phyloP scores from a whole-genome alignment of 192 early-diverging fungal species.

The Backusella macrospora region DNA sequence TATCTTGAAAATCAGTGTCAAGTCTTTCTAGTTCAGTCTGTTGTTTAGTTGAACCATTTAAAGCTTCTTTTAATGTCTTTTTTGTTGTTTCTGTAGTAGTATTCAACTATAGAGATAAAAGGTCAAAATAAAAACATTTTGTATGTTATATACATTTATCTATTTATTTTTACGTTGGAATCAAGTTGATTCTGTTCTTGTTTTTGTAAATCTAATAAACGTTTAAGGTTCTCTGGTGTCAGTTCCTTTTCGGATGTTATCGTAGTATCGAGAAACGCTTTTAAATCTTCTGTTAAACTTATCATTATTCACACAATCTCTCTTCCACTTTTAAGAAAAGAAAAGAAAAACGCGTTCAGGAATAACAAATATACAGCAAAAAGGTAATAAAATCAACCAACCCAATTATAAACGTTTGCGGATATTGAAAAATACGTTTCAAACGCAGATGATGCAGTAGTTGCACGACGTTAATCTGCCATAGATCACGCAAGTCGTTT shows the following conservation, averaged over 20 bases:
- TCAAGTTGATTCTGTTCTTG: conserved; percentile 16
- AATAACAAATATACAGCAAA: too few species aligned
- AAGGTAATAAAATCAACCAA: too few species aligned
- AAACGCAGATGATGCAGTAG: too few species aligned
- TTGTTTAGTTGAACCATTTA: neutral
- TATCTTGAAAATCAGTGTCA: neutral
- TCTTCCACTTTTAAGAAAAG: too few species aligned
- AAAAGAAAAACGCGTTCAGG: too few species aligned
- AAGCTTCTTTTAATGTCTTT: neutral
- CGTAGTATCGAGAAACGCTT: neutral
- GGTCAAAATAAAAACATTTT: neutral
- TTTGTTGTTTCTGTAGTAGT: neutral
- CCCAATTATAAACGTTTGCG: too few species aligned
- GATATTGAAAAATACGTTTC: too few species aligned
- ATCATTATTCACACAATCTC: neutral
- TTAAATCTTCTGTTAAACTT: conserved; percentile 1
- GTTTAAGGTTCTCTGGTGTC: neutral
- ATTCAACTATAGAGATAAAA: neutral
- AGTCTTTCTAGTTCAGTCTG: neutral
- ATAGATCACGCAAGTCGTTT: too few species aligned
- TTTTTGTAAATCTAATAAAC: neutral
- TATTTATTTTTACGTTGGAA: conserved; percentile 10
- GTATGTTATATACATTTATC: neutral
- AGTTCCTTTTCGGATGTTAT: conserved; percentile 9
- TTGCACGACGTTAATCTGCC: too few species aligned